A percentile compares a stretch with the other conserved stretches of the same genome.
These are phyloP conservation scores for Ustilago tritici DNA, from an alignment of 1,284 basidiomycete genomes.

Conservation along the genomic window DNA sequence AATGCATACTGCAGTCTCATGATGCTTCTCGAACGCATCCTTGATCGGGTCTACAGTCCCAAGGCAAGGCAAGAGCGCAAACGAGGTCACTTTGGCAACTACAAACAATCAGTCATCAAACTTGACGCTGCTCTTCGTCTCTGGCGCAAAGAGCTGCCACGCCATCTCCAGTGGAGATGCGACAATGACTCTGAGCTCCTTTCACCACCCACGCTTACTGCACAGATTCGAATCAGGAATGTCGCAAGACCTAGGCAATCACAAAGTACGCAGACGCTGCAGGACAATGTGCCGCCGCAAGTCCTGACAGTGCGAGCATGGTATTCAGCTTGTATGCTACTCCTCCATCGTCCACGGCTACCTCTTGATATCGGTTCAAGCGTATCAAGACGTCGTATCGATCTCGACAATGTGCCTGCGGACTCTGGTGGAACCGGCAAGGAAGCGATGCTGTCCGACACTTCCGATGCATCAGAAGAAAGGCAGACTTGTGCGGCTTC, in stretches of 20 bases:
- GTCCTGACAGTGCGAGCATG: constrained; percentile 31
- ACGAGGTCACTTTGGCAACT: background rate
- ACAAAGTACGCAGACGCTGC: background rate
- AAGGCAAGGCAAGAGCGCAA: constrained; percentile 4
- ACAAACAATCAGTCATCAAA: constrained; percentile 4
- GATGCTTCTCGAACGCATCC: constrained; percentile 25
- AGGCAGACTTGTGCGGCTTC: background rate
- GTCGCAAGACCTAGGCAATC: background rate
- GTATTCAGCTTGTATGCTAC: constrained; percentile 25
- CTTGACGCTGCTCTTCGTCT: constrained; percentile 8
- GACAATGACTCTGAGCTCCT: background rate
- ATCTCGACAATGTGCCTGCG: background rate
- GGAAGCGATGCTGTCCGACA: background rate
- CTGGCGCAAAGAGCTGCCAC: constrained; percentile 3
- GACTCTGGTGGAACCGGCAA: background rate
- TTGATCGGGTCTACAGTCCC: constrained; percentile 21
- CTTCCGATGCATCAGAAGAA: background rate
- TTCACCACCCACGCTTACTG: background rate
- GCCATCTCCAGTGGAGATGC: constrained; percentile 9
- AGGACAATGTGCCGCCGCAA: constrained; percentile 24
- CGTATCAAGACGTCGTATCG: background rate
- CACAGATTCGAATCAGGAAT: background rate
- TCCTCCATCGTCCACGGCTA: constrained; percentile 24
- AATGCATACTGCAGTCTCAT: constrained; percentile 18
- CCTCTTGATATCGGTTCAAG: constrained; percentile 8